These are phyloP conservation scores for Kalmanozyma brasiliensis DNA, from an alignment of 1,284 basidiomycete genomes.

Conservation along the genomic window DNA sequence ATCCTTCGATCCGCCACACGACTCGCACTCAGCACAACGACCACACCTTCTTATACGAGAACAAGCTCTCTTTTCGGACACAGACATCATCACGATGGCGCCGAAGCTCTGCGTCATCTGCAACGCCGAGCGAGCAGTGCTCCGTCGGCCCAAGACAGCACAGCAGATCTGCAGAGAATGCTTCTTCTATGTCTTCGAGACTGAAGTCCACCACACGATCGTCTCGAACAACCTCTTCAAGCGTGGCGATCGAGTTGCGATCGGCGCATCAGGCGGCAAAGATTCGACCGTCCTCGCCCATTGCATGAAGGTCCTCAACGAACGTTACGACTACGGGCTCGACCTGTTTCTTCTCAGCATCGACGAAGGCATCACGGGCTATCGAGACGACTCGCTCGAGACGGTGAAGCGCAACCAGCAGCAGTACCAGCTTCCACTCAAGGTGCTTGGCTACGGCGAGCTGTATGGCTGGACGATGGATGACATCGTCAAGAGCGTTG, in stretches of 20 bases:
- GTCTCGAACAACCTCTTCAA: constrained; percentile 77
- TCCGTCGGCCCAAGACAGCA: constrained; percentile 95
- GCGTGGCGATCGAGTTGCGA: constrained; percentile 92
- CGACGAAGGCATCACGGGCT: constrained; percentile 98
- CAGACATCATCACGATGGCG: constrained; percentile 21
- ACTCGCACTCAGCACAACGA: background rate
- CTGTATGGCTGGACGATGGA: constrained; percentile 99
- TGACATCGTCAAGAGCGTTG: constrained; percentile 88
- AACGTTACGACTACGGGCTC: constrained; percentile 90
- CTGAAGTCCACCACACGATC: constrained; percentile 97
- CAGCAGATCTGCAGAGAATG: constrained; percentile 95
- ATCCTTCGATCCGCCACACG: background rate
- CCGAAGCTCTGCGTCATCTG: constrained; percentile 76
- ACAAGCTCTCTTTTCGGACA: background rate
- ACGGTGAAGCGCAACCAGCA: constrained; percentile 97
- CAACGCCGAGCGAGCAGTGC: constrained; percentile 79
- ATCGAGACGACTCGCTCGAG: constrained; percentile 97
- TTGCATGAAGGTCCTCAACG: constrained; percentile 94
- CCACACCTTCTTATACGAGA: constrained; percentile 6
- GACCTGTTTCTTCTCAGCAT: constrained; percentile 93
- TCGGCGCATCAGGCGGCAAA: constrained; percentile 97
- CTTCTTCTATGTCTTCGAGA: constrained; percentile 97
- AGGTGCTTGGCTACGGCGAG: constrained; percentile 94
- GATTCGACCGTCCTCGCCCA: constrained; percentile 98
- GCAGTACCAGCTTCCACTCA: constrained; percentile 93